Evolutionary conservation across 1,139 yeast species (phyloP), one percentile per base, ranked within the genome.

Genomic region (Nematodospora anomalae): DNA sequence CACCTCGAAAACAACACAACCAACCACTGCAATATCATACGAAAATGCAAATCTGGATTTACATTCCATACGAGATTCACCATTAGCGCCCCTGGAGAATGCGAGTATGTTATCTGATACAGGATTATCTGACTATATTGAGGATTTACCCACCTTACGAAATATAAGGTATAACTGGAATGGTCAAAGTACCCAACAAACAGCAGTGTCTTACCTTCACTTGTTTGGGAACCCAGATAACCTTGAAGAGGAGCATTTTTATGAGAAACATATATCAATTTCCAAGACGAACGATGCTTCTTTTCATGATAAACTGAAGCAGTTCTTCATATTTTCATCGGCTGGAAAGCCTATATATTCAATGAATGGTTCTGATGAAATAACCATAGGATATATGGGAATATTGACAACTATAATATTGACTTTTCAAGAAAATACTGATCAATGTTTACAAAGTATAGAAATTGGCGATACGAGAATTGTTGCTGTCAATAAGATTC

Each of bases 261-360:
- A 41, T 28, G 22, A 43, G 1, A 41, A 48, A 16, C 42, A 47
- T 33, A 50, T 62, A 6, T 26, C 30, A 1, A 45, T 53, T 4
- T 61, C 59, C 18, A 68, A 66, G 45, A 41, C 47, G 5, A 41
- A 46, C 3, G 51, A 50, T 26, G 32, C 41, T n/a, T 36, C 42
- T 35, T 80, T 79, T 51, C 73, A 64, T 39, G 45, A 48, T 28
- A 74, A 67, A 31, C 60, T 71, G 35, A 85, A 84, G 56, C 94
- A 85, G 38, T 88, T 85, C 50, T 80, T 89, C 46, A 79, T 92
- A 5, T 67, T 92, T n/a, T 88, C 96, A 0, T 65, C 82, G 2
- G 96, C 97, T 0, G 98, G 98, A 0, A 92, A 92, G 57, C 97
- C 96, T 1, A 85, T 92, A 6, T 92, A 83, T 58, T 78, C 95